Evolutionary conservation across 176 grass and related monocot genomes (phyloP), one percentile per base, ranked within the genome.

Genomic region (Oryza punctata): DNA sequence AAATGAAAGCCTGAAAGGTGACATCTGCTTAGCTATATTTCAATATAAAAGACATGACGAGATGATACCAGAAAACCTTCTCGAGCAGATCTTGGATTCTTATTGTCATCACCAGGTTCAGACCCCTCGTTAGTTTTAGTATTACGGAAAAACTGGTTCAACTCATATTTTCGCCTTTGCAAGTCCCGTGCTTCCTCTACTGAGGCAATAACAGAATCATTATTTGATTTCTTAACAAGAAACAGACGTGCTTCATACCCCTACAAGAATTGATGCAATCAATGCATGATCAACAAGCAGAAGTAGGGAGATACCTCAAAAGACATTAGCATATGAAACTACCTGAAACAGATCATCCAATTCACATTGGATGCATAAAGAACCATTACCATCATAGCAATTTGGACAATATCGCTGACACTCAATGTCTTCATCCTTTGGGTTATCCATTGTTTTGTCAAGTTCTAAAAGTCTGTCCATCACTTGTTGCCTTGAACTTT

Each of bases 281-380:
- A 82, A 64, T 25, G 49, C 43, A 85, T 65, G 35, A 83, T 71
- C 26, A 18, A 40, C 67, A 26, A 15, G 38, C 30, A 82, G 1
- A 25, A 77, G 19, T 54, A 21, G 2, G 18, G 18, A 21, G 50
- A 32, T 44, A 89, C 72, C 14, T 72, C 59, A 82, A 40, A 69
- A 14, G 40, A 64, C 43, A 59, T 11, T 24, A 19, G n/a, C 57
- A 46, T 15, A 67, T 27, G 49, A 64, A 77, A 49, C 70, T 84
- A 98, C 95, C 92, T 91, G 92, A 90, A 93, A 95, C 40, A 91
- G 84, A 25, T 64, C 84, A 91, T 98, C 95, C 63, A 95, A 60
- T 91, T 98, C 92, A 80, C 95, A 98, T 35, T 95, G 92, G 38
- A 94, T 85, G 87, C 95, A 98, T 63, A 98, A 83, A 92, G 87